Percentiles rank a stretch among this genome's conserved stretches.
These are phyloP conservation scores for Malassezia vespertilionis DNA, from an alignment of 1,284 basidiomycete species.

Conservation along the genomic window DNA sequence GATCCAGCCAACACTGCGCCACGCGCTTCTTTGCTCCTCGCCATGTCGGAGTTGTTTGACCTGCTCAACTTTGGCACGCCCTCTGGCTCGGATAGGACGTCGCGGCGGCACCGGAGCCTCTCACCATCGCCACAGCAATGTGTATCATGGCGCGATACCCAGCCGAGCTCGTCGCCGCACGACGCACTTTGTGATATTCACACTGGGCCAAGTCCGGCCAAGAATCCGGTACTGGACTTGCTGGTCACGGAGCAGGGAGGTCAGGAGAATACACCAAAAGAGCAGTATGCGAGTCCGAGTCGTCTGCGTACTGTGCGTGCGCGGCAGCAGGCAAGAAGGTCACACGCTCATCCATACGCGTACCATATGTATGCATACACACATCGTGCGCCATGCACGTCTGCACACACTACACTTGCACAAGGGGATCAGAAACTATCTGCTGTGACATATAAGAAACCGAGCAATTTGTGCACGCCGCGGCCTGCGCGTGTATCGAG, in stretches of 20 bases:
- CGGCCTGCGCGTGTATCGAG: slow-evolving; percentile 5
- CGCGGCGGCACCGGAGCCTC: slow-evolving; percentile 6
- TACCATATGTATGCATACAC: slow-evolving; percentile 5
- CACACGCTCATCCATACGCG: slow-evolving; percentile 6
- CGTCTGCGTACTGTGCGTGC: slow-evolving; percentile 2
- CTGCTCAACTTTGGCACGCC: slow-evolving; percentile 13
- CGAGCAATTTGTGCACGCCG: neutral
- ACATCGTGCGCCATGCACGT: neutral
- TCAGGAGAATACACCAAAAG: neutral
- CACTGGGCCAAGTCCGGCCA: neutral
- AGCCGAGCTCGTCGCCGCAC: slow-evolving; percentile 17
- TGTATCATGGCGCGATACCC: slow-evolving; percentile 11
- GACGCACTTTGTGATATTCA: neutral
- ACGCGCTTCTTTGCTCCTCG: neutral
- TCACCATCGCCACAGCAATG: slow-evolving; percentile 12
- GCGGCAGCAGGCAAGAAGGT: slow-evolving; percentile 4
- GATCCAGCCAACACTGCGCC: neutral
- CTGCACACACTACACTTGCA: neutral
- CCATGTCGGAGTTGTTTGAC: slow-evolving; percentile 18
- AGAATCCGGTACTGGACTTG: neutral
- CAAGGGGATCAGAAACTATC: neutral
- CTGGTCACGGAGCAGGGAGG: neutral
- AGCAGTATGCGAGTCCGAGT: neutral
- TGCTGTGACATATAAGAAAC: neutral
- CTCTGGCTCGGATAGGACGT: neutral